phyloP scores from a whole-genome alignment of 495 filamentous ascomycete species.

The Penicillium verhagenii region DNA sequence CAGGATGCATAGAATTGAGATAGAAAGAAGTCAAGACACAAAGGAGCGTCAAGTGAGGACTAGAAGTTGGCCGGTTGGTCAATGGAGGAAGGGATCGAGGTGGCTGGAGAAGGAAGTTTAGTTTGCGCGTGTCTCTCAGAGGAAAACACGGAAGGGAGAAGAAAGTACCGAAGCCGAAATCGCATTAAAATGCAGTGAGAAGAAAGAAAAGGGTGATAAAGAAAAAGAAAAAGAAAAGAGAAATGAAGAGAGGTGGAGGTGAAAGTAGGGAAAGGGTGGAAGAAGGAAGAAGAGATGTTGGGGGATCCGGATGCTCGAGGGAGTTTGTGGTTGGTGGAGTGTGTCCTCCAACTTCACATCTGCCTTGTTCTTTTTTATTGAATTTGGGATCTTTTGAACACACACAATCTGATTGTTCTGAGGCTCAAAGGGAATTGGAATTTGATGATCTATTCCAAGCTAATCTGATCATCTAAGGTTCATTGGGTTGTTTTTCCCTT shows the following conservation, averaged over 20 bases:
- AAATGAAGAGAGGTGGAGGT: conserved; percentile 31
- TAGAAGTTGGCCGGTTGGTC: conserved; percentile 9
- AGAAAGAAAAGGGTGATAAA: conserved; percentile 2
- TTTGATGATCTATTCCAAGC: no score
- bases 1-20: conserved; percentile 14
- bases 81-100: conserved; percentile 53
- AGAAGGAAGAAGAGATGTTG: conserved; percentile 26
- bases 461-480: not conserved
- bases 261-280: conserved; percentile 24
- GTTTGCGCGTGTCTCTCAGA: conserved; percentile 42
- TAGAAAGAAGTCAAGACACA: conserved; percentile 12
- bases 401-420: conserved; percentile 24
- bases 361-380: conserved; percentile 1
- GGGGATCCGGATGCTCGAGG: conserved; percentile 23
- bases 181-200: conserved; percentile 20
- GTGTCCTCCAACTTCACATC: conserved; percentile 22
- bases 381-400: not conserved
- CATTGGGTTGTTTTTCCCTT: not conserved
- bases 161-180: conserved; percentile 19
- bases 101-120: conserved; percentile 48
- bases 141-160: conserved; percentile 11
- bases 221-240: conserved; percentile 23
- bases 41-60: conserved; percentile 23
- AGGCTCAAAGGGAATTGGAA: not conserved
- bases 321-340: conserved; percentile 29